Evolutionary conservation across 805 yeast genomes (phyloP).

Genomic region (Candida morakotiae): DNA sequence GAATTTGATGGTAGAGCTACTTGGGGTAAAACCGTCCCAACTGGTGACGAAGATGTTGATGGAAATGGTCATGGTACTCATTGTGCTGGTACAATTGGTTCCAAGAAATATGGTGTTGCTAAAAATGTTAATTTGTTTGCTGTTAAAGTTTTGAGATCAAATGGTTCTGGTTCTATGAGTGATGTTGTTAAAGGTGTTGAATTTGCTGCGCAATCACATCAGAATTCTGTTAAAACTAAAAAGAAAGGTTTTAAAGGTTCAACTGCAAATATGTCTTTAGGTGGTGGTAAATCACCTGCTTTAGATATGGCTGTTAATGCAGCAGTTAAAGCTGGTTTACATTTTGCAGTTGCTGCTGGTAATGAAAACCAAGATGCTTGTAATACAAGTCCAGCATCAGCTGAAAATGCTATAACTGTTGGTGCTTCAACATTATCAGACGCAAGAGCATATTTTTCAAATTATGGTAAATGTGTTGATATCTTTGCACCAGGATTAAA

Average conservation of each 20-base stretch:
- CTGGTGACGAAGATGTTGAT: constrained; percentile 65
- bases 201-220: constrained; percentile 74
- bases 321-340: constrained; percentile 83
- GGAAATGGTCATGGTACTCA: constrained; percentile 96
- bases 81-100: constrained; percentile 94
- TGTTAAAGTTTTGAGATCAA: constrained; percentile 76
- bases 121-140: constrained; percentile 77
- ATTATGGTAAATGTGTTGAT: constrained; percentile 94
- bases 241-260: constrained; percentile 77
- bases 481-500: constrained; percentile 95
- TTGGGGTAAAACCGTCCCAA: constrained; percentile 83
- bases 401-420: constrained; percentile 80
- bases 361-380: constrained; percentile 93
- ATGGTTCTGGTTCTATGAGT: constrained; percentile 81
- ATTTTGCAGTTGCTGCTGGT: constrained; percentile 96
- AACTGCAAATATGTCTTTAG: constrained; percentile 89
- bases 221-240: constrained; percentile 44
- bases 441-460: constrained; percentile 90
- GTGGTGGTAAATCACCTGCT: constrained; percentile 89
- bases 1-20: constrained; percentile 81
- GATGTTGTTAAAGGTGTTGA: constrained; percentile 84
- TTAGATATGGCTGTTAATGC: constrained; percentile 86
- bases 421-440: constrained; percentile 93
- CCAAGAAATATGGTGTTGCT: constrained; percentile 77
- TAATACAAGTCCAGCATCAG: constrained; percentile 86